A percentile compares a stretch with the other conserved stretches of the same genome.
Evolutionary conservation across 2,329 filamentous ascomycete species (phyloP).

Genomic region (Fusarium cicatricum): DNA sequence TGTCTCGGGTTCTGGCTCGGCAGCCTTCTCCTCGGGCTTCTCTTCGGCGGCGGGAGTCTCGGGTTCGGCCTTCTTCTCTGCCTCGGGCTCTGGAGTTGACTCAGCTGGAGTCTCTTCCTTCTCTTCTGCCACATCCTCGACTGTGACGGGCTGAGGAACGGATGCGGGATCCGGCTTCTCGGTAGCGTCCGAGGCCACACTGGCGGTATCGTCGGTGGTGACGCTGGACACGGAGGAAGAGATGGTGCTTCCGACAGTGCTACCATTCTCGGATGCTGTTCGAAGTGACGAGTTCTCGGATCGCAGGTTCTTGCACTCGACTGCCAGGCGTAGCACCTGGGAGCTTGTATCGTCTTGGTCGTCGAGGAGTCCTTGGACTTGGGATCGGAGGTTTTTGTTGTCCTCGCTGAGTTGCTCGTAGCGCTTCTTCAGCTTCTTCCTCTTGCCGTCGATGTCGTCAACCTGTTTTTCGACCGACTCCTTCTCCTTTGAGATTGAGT

Average conservation of each 20-base stretch:
- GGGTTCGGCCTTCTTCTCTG: slow-evolving; percentile 8
- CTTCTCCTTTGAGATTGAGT: slow-evolving; percentile 38
- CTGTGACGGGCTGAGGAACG: slow-evolving; percentile 21
- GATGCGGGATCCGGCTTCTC: slow-evolving; percentile 33
- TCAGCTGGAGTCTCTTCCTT: slow-evolving; percentile 4
- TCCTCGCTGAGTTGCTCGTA: slow-evolving; percentile 30
- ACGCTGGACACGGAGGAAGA: slow-evolving; percentile 33
- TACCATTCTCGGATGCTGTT: slow-evolving; percentile 31
- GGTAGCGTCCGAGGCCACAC: slow-evolving; percentile 32
- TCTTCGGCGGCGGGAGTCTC: slow-evolving; percentile 1
- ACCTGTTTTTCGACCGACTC: slow-evolving; percentile 32
- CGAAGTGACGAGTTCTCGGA: slow-evolving; percentile 37
- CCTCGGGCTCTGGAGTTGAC: neutral
- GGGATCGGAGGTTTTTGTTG: slow-evolving; percentile 28
- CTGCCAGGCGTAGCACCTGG: slow-evolving; percentile 34
- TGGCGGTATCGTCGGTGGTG: slow-evolving; percentile 24
- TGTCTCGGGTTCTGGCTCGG: slow-evolving; percentile 10
- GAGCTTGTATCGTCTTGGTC: slow-evolving; percentile 39
- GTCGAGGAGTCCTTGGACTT: slow-evolving; percentile 30
- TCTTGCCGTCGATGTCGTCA: slow-evolving; percentile 34
- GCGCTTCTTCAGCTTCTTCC: slow-evolving; percentile 39
- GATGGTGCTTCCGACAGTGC: slow-evolving; percentile 30
- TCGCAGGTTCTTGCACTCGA: slow-evolving; percentile 34
- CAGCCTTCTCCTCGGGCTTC: slow-evolving; percentile 6
- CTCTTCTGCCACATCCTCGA: slow-evolving; percentile 24